Percentiles rank a stretch among this genome's conserved stretches.
phyloP scores from a whole-genome alignment of 192 early-diverging fungal genomes.

The Coemansia sp. region DNA sequence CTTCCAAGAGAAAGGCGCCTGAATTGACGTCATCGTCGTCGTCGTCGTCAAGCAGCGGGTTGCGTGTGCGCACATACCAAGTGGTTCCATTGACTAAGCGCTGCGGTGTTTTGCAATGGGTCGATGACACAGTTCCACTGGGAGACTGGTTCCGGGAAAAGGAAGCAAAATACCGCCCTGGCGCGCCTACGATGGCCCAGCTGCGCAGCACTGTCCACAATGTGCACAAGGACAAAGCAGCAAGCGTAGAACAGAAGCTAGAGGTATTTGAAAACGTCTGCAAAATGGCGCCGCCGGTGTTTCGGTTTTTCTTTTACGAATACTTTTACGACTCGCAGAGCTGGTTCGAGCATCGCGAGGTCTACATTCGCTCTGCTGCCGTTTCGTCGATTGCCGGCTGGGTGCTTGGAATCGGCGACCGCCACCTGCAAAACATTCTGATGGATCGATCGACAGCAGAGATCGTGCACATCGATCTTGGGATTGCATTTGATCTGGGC shows the following conservation, averaged over 20 bases:
- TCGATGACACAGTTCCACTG: conserved; percentile 70
- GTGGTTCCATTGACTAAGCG: conserved; percentile 89
- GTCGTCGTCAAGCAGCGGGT: conserved; percentile 13
- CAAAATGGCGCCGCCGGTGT: conserved; percentile 57
- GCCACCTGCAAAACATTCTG: conserved; percentile 91
- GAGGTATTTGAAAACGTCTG: conserved; percentile 57
- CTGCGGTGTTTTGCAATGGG: conserved; percentile 95
- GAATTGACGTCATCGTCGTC: conserved; percentile 8
- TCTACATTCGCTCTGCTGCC: conserved; percentile 79
- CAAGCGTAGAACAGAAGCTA: conserved; percentile 59
- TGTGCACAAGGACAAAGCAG: conserved; percentile 38
- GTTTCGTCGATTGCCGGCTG: conserved; percentile 85
- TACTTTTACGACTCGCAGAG: conserved; percentile 65
- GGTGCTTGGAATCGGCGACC: conserved; percentile 89
- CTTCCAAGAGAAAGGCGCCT: conserved; percentile 12
- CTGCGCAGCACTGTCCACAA: conserved; percentile 31
- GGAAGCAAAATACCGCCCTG: conserved; percentile 56
- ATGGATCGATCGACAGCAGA: conserved; percentile 80
- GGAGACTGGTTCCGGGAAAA: conserved; percentile 69
- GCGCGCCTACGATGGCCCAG: conserved; percentile 39
- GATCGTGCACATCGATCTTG: conserved; percentile 93
- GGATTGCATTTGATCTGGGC: conserved; percentile 95
- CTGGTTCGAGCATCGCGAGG: conserved; percentile 73
- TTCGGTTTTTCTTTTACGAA: conserved; percentile 78
- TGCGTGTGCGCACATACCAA: conserved; percentile 61